Base-by-base conservation (phyloP, 345 rosid species). In the Heritiera littoralis region DNA sequence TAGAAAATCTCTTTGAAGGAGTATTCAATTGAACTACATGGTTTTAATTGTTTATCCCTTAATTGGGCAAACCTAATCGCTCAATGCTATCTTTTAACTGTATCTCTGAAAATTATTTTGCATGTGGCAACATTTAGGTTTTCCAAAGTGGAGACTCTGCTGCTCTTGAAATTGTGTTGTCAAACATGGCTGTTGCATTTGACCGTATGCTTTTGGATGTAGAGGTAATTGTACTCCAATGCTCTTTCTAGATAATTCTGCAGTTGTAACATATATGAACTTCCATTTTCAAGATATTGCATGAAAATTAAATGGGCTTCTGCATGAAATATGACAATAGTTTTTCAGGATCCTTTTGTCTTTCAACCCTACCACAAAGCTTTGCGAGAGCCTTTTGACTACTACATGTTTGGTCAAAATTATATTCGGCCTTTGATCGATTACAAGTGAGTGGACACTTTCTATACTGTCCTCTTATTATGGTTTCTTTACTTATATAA, bases 391-490 rank as follows among this genome's bases (percentile, higher is more conserved):
- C 99, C 99, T 66, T 92, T 93, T 83, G 99, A 96, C 89, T 96
- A 96, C 85, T 96, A 88, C 84, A 82, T 85, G 84, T 90, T 96
- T 89, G 99, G 95, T 80, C 98, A 96, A 84, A 96, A 92, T 66
- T 96, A 92, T 82, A 88, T 96, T 66, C 91, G 97, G 41, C 97
- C 97, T 66, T 82, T 96, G 77, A 76, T 91, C 83, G 93, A 93
- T 88, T 96, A 93, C 88, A 85, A 87, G 99, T 95, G 81, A 89
- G 94, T 79, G 20, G 66, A 69, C 52, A 40, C 66, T n/a, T 72
- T 78, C 55, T 46, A 72, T 35, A 17, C 66, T 45, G 79, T 70
- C 59, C 65, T 71, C 63, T 8, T 52, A 11, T 20, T 66, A 6
- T 63, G 41, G 14, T 79, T 51, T 75, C 28, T 60, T 18, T 56